A percentile compares a stretch with the other conserved stretches of the same genome.
These are phyloP conservation scores for Diplocarpon rosae DNA, from an alignment of 2,329 filamentous ascomycete species.

Conservation along the genomic window DNA sequence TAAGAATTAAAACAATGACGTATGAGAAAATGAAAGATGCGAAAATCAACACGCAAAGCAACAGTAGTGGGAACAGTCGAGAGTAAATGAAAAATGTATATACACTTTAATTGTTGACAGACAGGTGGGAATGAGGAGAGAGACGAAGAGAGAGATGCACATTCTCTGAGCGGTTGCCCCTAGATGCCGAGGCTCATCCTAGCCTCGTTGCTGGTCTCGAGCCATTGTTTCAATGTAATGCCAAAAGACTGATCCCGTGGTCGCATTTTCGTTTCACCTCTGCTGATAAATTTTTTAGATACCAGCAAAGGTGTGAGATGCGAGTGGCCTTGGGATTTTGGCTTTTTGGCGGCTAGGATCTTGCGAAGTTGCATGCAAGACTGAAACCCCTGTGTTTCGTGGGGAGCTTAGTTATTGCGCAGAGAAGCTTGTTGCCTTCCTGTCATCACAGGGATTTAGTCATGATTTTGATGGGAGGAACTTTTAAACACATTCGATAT, in stretches of 20 bases:
- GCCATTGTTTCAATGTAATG: too few species aligned
- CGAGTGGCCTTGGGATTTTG: neutral
- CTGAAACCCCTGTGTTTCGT: neutral
- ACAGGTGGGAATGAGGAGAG: neutral
- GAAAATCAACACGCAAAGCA: neutral
- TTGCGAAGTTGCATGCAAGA: constrained; percentile 11
- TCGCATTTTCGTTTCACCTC: neutral
- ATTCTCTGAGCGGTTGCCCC: neutral
- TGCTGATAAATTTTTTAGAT: neutral
- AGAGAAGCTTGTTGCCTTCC: neutral
- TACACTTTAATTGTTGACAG: neutral
- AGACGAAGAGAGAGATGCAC: neutral
- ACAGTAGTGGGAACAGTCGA: neutral
- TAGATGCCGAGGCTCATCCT: constrained; percentile 13
- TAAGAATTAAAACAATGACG: neutral
- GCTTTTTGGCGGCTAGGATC: constrained; percentile 5
- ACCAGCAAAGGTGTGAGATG: neutral
- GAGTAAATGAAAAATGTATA: neutral
- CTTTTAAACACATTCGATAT: neutral
- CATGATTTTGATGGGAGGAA: neutral
- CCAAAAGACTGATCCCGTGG: neutral
- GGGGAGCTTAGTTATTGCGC: too few species aligned
- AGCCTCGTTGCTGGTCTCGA: constrained; percentile 1
- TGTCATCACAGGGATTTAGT: neutral
- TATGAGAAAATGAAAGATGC: neutral